These are phyloP conservation scores for Nigrospora oryzae DNA, from an alignment of 2,329 filamentous ascomycete species.

Conservation along the genomic window DNA sequence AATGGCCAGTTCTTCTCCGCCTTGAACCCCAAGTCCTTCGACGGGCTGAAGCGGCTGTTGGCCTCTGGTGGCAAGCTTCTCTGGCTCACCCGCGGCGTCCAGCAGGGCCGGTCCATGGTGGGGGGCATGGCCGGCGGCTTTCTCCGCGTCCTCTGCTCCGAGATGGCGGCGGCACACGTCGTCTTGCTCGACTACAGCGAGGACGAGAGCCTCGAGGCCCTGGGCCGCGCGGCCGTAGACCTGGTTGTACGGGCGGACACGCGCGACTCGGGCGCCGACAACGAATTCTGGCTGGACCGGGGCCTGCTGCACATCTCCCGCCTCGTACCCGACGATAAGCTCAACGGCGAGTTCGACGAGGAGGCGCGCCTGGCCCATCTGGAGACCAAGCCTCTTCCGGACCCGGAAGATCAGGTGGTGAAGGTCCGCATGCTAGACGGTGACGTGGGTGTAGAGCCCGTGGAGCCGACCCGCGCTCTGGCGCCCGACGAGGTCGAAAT, in stretches of 20 bases:
- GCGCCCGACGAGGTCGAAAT: constrained; percentile 5
- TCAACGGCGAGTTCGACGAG: not conserved
- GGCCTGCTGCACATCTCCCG: constrained; percentile 10
- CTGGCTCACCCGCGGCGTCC: constrained; percentile 12
- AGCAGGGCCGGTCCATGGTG: constrained; percentile 7
- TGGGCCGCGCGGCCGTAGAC: not conserved
- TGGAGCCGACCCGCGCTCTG: not conserved
- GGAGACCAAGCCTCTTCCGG: not conserved
- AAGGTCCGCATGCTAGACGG: not conserved
- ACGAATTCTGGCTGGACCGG: constrained; percentile 14
- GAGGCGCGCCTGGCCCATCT: not conserved
- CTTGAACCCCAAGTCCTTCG: constrained; percentile 6
- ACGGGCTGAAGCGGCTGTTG: constrained; percentile 8
- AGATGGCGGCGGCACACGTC: constrained; percentile 10
- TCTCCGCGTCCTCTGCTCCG: constrained; percentile 12
- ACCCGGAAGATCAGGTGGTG: not conserved
- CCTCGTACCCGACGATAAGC: constrained; percentile 4
- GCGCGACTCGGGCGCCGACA: constrained; percentile 9
- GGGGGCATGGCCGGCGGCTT: constrained; percentile 13
- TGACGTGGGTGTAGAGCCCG: constrained; percentile 1
- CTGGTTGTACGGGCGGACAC: not conserved
- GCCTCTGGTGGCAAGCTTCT: constrained; percentile 5
- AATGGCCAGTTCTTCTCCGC: constrained; percentile 7
- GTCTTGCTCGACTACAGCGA: constrained; percentile 11
- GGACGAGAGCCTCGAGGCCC: constrained; percentile 6